These are phyloP conservation scores for Neurospora sp. DNA, from an alignment of 495 filamentous ascomycete genomes.

Conservation along the genomic window DNA sequence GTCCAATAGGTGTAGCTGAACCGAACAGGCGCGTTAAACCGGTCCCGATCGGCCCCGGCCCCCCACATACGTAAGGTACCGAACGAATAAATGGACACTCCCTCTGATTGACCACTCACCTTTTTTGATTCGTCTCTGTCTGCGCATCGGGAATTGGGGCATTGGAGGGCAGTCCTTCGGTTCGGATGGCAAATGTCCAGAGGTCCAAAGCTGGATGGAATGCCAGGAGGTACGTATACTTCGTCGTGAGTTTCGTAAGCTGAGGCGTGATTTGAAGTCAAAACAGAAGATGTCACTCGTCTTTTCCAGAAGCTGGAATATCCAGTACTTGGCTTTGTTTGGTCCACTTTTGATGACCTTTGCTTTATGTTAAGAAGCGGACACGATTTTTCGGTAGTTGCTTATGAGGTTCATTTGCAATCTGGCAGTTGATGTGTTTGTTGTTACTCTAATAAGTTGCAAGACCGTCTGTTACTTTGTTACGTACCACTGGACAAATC, in stretches of 20 bases:
- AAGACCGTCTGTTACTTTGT: background rate
- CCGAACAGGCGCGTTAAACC: background rate
- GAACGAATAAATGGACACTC: background rate
- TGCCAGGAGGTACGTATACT: background rate
- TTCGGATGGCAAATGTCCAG: background rate
- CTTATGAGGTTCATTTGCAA: too few species aligned
- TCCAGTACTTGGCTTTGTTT: background rate
- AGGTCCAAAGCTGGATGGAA: background rate
- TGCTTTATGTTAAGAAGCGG: background rate
- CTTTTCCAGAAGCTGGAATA: background rate
- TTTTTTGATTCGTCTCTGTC: background rate
- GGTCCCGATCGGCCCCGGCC: background rate
- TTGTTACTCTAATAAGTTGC: background rate
- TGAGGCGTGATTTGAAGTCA: background rate
- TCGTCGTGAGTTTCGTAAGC: background rate
- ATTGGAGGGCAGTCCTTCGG: background rate
- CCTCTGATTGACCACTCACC: background rate
- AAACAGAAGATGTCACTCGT: background rate
- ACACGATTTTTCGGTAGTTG: too few species aligned
- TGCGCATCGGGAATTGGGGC: background rate
- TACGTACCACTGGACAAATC: background rate
- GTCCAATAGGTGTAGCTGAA: background rate
- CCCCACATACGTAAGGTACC: background rate
- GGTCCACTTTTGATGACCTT: background rate
- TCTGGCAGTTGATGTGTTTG: background rate